These are phyloP conservation scores for Termitomyces sp. DNA, from an alignment of 768 basidiomycete species.

Conservation along the genomic window DNA sequence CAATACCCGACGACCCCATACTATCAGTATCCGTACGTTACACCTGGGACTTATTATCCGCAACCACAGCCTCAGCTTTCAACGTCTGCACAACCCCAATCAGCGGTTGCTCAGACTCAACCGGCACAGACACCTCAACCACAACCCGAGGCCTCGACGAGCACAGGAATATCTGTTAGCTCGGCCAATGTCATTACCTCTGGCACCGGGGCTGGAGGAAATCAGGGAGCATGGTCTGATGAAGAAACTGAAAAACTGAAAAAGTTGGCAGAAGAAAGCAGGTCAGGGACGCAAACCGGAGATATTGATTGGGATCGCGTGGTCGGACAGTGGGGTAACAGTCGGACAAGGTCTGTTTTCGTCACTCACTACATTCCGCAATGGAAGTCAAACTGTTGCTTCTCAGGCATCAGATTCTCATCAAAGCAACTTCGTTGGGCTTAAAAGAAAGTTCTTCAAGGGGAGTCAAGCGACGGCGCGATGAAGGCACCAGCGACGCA, in stretches of 20 bases:
- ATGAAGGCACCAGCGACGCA: slow-evolving; percentile 34
- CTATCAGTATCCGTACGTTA: slow-evolving; percentile 42
- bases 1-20: slow-evolving; percentile 61
- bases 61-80: slow-evolving; percentile 17
- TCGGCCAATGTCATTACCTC: slow-evolving; percentile 17
- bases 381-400: not conserved
- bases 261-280: slow-evolving; percentile 64
- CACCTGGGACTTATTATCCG: slow-evolving; percentile 18
- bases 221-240: slow-evolving; percentile 74
- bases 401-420: slow-evolving; percentile 73
- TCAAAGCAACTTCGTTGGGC: slow-evolving; percentile 75
- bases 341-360: slow-evolving; percentile 56
- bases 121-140: slow-evolving; percentile 13
- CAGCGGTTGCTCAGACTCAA: slow-evolving; percentile 3
- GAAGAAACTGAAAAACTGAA: slow-evolving; percentile 69
- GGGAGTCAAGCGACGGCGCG: slow-evolving; percentile 40
- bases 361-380: not conserved
- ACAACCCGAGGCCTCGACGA: slow-evolving; percentile 16
- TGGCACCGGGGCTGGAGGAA: slow-evolving; percentile 28
- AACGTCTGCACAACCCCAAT: slow-evolving; percentile 4
- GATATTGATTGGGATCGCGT: slow-evolving; percentile 82
- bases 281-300: slow-evolving; percentile 37
- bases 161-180: slow-evolving; percentile 15
- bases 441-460: slow-evolving; percentile 63
- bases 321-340: slow-evolving; percentile 65